Conservation (phyloP, 1,284 basidiomycete genomes). For the Golubevia pallescens region DNA sequence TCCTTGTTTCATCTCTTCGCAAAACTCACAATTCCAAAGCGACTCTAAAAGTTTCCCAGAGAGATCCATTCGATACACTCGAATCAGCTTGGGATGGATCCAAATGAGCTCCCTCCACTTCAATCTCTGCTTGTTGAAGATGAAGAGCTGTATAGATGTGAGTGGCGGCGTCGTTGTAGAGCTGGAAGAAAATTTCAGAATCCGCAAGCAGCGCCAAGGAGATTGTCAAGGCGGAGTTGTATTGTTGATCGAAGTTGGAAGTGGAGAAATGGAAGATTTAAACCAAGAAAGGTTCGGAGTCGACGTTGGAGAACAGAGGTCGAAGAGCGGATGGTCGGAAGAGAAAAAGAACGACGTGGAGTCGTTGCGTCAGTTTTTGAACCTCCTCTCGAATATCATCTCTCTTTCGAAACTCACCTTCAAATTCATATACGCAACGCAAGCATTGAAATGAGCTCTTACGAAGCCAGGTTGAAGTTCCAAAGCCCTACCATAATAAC, state of each 20-base stretch:
- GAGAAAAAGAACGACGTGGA: too few species aligned
- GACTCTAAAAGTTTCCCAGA: slow-evolving; percentile 60
- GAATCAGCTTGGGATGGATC: slow-evolving; percentile 12
- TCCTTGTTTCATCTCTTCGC: too few species aligned
- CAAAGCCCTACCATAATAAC: slow-evolving; percentile 88
- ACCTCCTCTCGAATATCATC: too few species aligned
- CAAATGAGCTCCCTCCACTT: slow-evolving; percentile 24
- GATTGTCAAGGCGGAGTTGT: too few species aligned
- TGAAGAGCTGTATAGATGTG: slow-evolving; percentile 57
- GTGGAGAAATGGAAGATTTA: not conserved
- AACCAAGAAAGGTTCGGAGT: too few species aligned
- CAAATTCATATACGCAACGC: slow-evolving; percentile 54
- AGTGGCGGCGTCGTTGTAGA: slow-evolving; percentile 57
- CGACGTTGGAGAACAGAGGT: not conserved
- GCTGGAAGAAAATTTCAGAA: slow-evolving; percentile 9
- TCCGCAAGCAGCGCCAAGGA: too few species aligned
- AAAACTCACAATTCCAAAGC: slow-evolving; percentile 36
- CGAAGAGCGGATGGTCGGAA: too few species aligned
- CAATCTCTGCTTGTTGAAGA: slow-evolving; percentile 31
- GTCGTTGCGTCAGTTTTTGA: too few species aligned
- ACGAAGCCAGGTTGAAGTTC: slow-evolving; percentile 91
- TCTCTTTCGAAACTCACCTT: slow-evolving; percentile 19
- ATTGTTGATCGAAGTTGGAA: not conserved
- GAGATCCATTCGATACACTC: slow-evolving; percentile 26
- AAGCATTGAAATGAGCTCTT: slow-evolving; percentile 67